Evolutionary conservation across 192 early-diverging fungal genomes (phyloP).

Genomic region (Coemansia sp.): DNA sequence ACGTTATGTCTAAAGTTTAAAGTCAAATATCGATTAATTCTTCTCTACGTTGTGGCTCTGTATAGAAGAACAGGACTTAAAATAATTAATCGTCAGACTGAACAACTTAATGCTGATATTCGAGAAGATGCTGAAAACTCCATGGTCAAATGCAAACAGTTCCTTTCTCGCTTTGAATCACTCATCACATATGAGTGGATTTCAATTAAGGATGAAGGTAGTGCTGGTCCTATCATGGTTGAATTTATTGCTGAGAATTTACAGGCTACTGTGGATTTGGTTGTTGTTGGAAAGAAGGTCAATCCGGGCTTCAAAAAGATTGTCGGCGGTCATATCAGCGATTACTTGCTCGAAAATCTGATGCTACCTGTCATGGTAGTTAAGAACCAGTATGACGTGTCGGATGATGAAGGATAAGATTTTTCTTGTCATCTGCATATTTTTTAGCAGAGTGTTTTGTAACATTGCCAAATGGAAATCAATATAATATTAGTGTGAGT

Average conservation of each 20-base stretch:
- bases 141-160: slow-evolving; percentile 52
- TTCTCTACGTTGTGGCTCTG: slow-evolving; percentile 51
- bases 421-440: neutral
- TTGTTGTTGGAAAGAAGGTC: slow-evolving; percentile 33
- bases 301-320: slow-evolving; percentile 37
- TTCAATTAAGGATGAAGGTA: slow-evolving; percentile 54
- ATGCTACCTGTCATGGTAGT: slow-evolving; percentile 51
- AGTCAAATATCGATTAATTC: slow-evolving; percentile 48
- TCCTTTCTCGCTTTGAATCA: slow-evolving; percentile 52
- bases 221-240: slow-evolving; percentile 37
- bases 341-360: slow-evolving; percentile 32
- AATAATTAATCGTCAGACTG: slow-evolving; percentile 51
- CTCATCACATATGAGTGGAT: slow-evolving; percentile 54
- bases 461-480: slow-evolving; percentile 1
- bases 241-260: slow-evolving; percentile 40
- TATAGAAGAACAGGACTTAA: slow-evolving; percentile 35
- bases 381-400: slow-evolving; percentile 53
- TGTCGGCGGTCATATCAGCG: slow-evolving; percentile 44
- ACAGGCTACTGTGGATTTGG: slow-evolving; percentile 39
- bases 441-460: neutral
- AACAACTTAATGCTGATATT: slow-evolving; percentile 53
- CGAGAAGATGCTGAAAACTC: slow-evolving; percentile 48
- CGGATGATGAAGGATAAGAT: slow-evolving; percentile 34
- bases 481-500: neutral
- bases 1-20: slow-evolving; percentile 51